These are phyloP conservation scores for Cyberlindnera xylosilytica DNA, from an alignment of 805 yeast genomes.

Conservation along the genomic window DNA sequence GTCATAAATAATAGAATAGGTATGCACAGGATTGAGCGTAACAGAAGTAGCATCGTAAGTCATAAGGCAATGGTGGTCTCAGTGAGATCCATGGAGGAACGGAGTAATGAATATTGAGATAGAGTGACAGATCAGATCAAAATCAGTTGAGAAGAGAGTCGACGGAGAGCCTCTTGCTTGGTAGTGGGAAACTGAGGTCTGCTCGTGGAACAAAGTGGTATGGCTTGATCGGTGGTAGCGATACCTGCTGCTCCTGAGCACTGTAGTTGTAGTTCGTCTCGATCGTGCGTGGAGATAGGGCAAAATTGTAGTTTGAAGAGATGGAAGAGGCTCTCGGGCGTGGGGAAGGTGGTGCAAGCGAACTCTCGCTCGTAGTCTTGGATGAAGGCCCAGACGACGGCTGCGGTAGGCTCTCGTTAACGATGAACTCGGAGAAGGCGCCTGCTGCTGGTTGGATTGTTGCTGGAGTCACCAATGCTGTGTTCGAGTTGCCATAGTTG, in stretches of 20 bases:
- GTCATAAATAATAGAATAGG: background rate
- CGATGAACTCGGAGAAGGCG: too few species aligned
- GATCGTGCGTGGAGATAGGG: background rate
- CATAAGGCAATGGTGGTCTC: too few species aligned
- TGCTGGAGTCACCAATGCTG: background rate
- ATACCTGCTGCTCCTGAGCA: background rate
- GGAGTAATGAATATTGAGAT: background rate
- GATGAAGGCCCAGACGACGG: background rate
- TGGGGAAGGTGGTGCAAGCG: background rate
- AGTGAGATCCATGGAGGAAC: background rate
- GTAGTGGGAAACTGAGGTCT: background rate
- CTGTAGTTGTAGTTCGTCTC: background rate
- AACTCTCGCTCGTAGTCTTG: background rate
- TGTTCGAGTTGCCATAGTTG: conserved; percentile 6
- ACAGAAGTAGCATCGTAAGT: too few species aligned
- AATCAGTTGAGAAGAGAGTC: conserved; percentile 15
- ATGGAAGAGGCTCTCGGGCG: background rate
- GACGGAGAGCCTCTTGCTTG: conserved; percentile 14
- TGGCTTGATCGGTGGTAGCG: conserved; percentile 12
- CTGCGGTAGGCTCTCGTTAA: too few species aligned
- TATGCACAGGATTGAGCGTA: background rate
- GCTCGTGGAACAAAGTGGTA: conserved; percentile 10
- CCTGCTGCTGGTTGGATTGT: background rate
- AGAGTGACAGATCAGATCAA: too few species aligned
- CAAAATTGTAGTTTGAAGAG: background rate